These are phyloP conservation scores for Sclerotinia nivalis DNA, from an alignment of 2,329 filamentous ascomycete genomes.

Conservation along the genomic window DNA sequence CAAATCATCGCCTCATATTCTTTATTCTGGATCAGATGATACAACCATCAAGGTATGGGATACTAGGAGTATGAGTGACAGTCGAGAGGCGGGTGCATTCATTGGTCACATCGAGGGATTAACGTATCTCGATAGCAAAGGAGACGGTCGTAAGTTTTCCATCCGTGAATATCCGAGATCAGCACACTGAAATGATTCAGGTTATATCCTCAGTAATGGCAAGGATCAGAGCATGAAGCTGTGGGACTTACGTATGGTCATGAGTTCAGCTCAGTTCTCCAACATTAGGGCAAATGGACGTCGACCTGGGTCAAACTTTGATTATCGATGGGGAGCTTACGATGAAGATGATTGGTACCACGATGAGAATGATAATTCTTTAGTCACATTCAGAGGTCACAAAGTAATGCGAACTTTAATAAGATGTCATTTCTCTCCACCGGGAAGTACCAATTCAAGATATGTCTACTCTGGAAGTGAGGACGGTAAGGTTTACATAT, in stretches of 20 bases:
- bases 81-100: slow-evolving; percentile 67
- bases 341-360: slow-evolving; percentile 65
- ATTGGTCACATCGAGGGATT: slow-evolving; percentile 66
- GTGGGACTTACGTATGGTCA: slow-evolving; percentile 91
- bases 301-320: slow-evolving; percentile 60
- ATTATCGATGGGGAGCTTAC: slow-evolving; percentile 72
- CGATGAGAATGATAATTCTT: slow-evolving; percentile 82
- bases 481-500: slow-evolving; percentile 87
- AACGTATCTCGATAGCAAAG: slow-evolving; percentile 70
- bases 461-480: slow-evolving; percentile 93
- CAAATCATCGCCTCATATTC: slow-evolving; percentile 81
- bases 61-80: slow-evolving; percentile 84
- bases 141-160: slow-evolving; percentile 55
- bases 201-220: slow-evolving; percentile 86
- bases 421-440: slow-evolving; percentile 91
- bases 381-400: slow-evolving; percentile 93
- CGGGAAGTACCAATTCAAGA: slow-evolving; percentile 78
- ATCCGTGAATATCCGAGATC: background rate
- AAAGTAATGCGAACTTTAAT: slow-evolving; percentile 87
- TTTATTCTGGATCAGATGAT: slow-evolving; percentile 96
- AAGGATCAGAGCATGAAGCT: slow-evolving; percentile 98
- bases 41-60: slow-evolving; percentile 96
- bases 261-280: slow-evolving; percentile 66
- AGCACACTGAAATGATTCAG: slow-evolving; percentile 28
- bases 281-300: slow-evolving; percentile 56